Conservation (phyloP, 371 early-diverging fungal species). For the Mucor lusitanicus region DNA sequence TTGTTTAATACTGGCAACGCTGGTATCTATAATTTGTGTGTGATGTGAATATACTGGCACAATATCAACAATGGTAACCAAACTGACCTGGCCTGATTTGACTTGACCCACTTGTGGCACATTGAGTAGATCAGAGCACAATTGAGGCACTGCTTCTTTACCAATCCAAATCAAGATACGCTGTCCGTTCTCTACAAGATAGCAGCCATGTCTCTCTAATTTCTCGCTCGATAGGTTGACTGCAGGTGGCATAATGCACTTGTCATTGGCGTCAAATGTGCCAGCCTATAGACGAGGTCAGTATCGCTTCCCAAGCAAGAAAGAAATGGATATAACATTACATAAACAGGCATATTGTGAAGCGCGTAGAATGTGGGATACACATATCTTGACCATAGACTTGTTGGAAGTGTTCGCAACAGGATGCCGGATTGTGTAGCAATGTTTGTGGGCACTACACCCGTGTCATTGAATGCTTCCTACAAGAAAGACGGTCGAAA, state of each 20-base stretch:
- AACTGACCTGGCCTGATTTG: constrained; percentile 31
- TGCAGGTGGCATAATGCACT: constrained; percentile 61
- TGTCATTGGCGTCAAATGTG: constrained; percentile 31
- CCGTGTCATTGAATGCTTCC: constrained; percentile 45
- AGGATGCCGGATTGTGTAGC: constrained; percentile 57
- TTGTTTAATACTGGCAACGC: constrained; percentile 29
- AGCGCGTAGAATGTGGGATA: constrained; percentile 70
- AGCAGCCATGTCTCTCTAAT: constrained; percentile 73
- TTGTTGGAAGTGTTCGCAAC: constrained; percentile 62
- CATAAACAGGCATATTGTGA: constrained; percentile 65
- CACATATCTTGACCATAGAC: constrained; percentile 46
- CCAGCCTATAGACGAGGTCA: constrained; percentile 33
- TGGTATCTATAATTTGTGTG: constrained; percentile 7
- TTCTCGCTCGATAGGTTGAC: constrained; percentile 72
- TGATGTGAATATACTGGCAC: neutral
- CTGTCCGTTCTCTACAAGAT: constrained; percentile 68
- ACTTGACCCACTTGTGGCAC: constrained; percentile 28
- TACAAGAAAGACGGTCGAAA: neutral
- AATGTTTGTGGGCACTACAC: constrained; percentile 49
- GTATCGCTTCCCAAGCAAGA: neutral
- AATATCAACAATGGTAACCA: neutral
- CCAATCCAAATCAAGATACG: constrained; percentile 80
- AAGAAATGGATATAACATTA: constrained; percentile 17
- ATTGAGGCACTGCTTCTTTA: constrained; percentile 56
- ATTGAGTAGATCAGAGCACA: constrained; percentile 60